Evolutionary conservation across 192 early-diverging fungal species (phyloP).

Genomic region (Linnemannia elongata): DNA sequence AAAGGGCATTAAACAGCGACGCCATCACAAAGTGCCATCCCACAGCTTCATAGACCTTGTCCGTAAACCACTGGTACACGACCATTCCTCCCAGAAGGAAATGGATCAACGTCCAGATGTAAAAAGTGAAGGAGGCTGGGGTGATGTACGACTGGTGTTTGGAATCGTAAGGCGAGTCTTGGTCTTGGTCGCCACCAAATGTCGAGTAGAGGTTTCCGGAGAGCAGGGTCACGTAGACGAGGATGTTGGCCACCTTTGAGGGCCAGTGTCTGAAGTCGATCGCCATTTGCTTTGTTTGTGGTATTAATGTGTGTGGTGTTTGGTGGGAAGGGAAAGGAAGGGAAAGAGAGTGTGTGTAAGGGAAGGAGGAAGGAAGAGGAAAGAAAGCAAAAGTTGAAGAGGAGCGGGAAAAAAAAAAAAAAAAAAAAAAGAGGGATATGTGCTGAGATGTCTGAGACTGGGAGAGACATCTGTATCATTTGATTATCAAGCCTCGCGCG

Average conservation of each 20-base stretch:
- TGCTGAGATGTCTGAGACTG: too few species aligned
- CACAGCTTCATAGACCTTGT: slow-evolving; percentile 68
- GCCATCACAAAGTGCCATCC: slow-evolving; percentile 74
- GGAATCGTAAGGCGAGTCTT: slow-evolving; percentile 38
- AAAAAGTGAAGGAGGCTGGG: slow-evolving; percentile 72
- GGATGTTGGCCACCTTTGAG: slow-evolving; percentile 48
- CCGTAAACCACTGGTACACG: slow-evolving; percentile 73
- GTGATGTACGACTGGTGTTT: slow-evolving; percentile 73
- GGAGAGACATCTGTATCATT: too few species aligned
- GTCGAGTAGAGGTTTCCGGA: slow-evolving; percentile 49
- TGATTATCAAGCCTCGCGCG: too few species aligned
- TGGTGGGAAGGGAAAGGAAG: not conserved
- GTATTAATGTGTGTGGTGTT: not conserved
- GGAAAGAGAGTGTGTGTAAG: not conserved
- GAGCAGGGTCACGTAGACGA: slow-evolving; percentile 45
- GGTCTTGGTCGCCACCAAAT: slow-evolving; percentile 33
- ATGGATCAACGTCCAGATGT: slow-evolving; percentile 76
- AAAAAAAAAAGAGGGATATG: not conserved
- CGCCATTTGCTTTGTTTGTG: slow-evolving; percentile 11
- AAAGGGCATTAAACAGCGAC: slow-evolving; percentile 66
- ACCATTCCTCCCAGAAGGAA: slow-evolving; percentile 72
- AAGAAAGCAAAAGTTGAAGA: not conserved
- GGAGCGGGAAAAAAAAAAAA: not conserved
- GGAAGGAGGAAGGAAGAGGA: not conserved
- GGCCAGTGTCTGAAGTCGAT: slow-evolving; percentile 51